Evolutionary conservation across 768 basidiomycete genomes (phyloP).

Genomic region (Royoungia palumana): DNA sequence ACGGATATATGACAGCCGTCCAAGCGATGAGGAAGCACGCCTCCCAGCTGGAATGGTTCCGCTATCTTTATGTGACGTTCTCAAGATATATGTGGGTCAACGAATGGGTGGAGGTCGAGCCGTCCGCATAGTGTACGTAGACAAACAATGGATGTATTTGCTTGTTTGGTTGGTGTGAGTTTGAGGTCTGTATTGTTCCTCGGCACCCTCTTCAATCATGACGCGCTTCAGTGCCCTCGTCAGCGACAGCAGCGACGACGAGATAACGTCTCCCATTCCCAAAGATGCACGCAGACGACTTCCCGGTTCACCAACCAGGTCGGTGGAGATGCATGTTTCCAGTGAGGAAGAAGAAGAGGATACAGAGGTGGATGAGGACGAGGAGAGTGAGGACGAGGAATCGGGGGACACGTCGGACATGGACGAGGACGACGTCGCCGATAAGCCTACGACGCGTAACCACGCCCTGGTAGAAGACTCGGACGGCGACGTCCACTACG

Average conservation of each 20-base stretch:
- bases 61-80: constrained; percentile 76
- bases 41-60: constrained; percentile 85
- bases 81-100: constrained; percentile 95
- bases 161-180: constrained; percentile 29
- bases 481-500: constrained; percentile 50
- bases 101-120: constrained; percentile 59
- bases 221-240: constrained; percentile 65
- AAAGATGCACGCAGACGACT: constrained; percentile 19
- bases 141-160: constrained; percentile 13
- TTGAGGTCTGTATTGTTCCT: constrained; percentile 20
- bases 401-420: constrained; percentile 44
- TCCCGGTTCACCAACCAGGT: constrained; percentile 18
- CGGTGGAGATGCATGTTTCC: constrained; percentile 29
- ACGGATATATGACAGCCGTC: constrained; percentile 54
- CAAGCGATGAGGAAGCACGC: constrained; percentile 69
- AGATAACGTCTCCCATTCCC: constrained; percentile 36
- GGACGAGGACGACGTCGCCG: constrained; percentile 47
- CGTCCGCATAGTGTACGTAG: constrained; percentile 2
- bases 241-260: constrained; percentile 56
- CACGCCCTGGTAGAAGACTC: constrained; percentile 52
- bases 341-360: constrained; percentile 27
- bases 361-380: constrained; percentile 33
- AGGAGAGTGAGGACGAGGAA: constrained; percentile 37
- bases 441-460: constrained; percentile 33
- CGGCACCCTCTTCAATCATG: constrained; percentile 39